Evolutionary conservation across 306 rosid genomes (phyloP).

Genomic region (Dryas drummondii): DNA sequence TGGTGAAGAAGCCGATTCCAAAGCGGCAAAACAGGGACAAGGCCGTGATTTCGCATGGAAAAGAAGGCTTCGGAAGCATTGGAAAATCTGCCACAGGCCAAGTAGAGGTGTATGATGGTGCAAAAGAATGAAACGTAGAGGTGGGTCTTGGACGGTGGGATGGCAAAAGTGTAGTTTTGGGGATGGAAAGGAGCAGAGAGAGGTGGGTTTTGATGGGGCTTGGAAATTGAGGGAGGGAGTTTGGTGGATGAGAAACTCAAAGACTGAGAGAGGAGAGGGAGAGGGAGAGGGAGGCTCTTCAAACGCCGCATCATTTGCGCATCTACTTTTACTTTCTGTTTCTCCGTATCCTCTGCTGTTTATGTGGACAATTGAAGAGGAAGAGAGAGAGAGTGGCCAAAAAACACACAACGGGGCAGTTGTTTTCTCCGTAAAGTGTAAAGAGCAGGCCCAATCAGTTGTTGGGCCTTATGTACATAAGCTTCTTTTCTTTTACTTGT

Average conservation of each 20-base stretch:
- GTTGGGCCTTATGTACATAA: too few species aligned
- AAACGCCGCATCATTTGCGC: conserved; percentile 20
- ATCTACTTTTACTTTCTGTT: too few species aligned
- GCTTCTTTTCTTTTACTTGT: too few species aligned
- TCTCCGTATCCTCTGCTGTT: too few species aligned
- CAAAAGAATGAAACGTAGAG: conserved; percentile 66
- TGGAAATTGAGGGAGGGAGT: conserved; percentile 17
- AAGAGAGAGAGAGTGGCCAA: too few species aligned
- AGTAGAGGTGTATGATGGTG: conserved; percentile 70
- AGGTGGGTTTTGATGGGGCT: conserved; percentile 17
- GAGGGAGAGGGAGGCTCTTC: conserved; percentile 22
- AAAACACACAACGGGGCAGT: too few species aligned
- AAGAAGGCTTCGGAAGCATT: conserved; percentile 48
- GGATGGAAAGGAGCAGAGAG: conserved; percentile 14
- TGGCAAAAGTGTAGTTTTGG: conserved; percentile 15
- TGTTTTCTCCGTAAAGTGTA: too few species aligned
- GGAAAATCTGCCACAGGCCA: conserved; percentile 49
- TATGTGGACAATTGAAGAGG: too few species aligned
- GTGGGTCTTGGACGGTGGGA: conserved; percentile 42
- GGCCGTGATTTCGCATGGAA: conserved; percentile 50
- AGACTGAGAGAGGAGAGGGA: conserved; percentile 1
- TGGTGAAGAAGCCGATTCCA: conserved; percentile 62
- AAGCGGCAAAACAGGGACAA: conserved; percentile 51
- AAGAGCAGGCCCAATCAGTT: too few species aligned
- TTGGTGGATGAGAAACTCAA: conserved; percentile 27